Percentiles rank a stretch among this genome's conserved stretches.
Evolutionary conservation across 2,329 filamentous ascomycete genomes (phyloP).

Genomic region (Nemania sp.): DNA sequence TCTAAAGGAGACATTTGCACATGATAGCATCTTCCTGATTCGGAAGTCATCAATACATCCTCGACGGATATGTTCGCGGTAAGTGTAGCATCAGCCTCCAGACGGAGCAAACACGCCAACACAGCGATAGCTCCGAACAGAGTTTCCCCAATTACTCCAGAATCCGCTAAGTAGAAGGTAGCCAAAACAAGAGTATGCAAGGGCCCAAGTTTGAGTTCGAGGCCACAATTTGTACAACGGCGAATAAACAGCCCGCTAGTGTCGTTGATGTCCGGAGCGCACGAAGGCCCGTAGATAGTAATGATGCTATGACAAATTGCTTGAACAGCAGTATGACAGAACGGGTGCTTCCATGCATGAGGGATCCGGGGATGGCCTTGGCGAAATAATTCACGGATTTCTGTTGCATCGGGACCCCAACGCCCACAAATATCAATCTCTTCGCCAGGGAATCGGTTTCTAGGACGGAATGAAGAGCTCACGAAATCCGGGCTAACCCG

Average conservation of each 20-base stretch:
- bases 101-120: conserved; percentile 39
- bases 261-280: conserved; percentile 21
- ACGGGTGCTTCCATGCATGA: conserved; percentile 47
- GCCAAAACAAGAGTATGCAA: conserved; percentile 44
- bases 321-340: conserved; percentile 48
- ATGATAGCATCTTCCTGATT: neutral
- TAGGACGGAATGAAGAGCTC: conserved; percentile 33
- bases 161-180: conserved; percentile 39
- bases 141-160: conserved; percentile 41
- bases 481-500: conserved; percentile 33
- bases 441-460: conserved; percentile 41
- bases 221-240: conserved; percentile 35
- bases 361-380: conserved; percentile 38
- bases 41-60: neutral
- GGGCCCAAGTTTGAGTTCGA: conserved; percentile 40
- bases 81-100: conserved; percentile 34
- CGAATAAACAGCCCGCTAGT: conserved; percentile 31
- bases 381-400: conserved; percentile 37
- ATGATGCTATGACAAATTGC: conserved; percentile 43
- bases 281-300: conserved; percentile 25
- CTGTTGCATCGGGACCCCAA: conserved; percentile 46
- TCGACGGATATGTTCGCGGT: conserved; percentile 4
- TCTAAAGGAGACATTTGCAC: neutral
- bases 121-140: conserved; percentile 45
- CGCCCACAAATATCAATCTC: conserved; percentile 48